These are phyloP conservation scores for Halocafeteria seosinensis DNA, from an alignment of 108 stramenopile species.

Conservation along the genomic window DNA sequence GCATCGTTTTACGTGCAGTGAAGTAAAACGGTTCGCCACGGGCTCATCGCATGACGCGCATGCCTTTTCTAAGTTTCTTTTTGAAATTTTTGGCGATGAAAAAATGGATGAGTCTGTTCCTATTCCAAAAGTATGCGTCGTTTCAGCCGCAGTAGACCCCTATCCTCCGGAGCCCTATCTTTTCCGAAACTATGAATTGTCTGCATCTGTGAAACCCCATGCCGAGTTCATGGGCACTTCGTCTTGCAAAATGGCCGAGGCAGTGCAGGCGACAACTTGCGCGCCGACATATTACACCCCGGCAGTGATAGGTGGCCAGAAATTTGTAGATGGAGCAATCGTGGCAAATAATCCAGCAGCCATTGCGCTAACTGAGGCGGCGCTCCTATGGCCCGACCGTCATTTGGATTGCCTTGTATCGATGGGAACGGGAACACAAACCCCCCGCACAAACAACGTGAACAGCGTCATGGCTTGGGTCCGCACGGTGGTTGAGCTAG, in stretches of 20 bases:
- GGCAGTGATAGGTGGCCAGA: constrained; percentile 19
- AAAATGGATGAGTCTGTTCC: not conserved
- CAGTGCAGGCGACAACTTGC: constrained; percentile 28
- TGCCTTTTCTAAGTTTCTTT: not conserved
- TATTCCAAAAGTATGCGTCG: not conserved
- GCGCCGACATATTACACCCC: constrained; percentile 34
- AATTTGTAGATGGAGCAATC: constrained; percentile 26
- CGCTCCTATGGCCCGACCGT: constrained; percentile 19
- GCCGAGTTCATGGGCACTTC: too few relatives aligned
- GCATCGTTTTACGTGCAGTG: too few relatives aligned
- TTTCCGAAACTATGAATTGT: constrained; percentile 27
- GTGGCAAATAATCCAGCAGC: constrained; percentile 34
- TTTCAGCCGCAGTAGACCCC: not conserved
- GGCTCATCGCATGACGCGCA: constrained; percentile 19
- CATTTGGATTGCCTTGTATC: constrained; percentile 24
- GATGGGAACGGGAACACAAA: constrained; percentile 19
- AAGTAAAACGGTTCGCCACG: constrained; percentile 4
- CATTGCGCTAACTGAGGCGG: constrained; percentile 28
- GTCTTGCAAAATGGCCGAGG: constrained; percentile 1
- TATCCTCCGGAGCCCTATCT: constrained; percentile 16
- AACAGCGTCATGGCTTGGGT: not conserved
- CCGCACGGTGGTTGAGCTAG: not conserved
- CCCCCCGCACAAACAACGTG: not conserved
- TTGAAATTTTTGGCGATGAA: not conserved
- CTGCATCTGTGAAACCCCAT: not conserved